Evolutionary conservation across 202 grass and related monocot species (phyloP), one percentile per base, ranked within the genome.

Genomic region (Dendrocalamus latiflorus): DNA sequence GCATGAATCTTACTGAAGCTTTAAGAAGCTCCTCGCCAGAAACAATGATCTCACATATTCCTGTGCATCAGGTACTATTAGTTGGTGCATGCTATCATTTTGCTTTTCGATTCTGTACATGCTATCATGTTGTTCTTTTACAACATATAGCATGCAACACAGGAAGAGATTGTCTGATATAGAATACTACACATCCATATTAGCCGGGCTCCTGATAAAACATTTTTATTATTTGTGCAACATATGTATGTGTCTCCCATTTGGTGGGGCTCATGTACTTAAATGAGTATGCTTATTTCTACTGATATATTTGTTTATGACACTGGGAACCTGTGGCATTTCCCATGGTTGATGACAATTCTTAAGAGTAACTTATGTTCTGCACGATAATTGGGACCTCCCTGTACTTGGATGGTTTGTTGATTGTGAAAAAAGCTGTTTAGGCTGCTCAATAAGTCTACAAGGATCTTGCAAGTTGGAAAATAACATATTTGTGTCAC

Each of bases 1-100:
- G 95, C 86, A 93, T 98, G 82, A 90, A 93, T 93, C 87, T 98
- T 57, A 48, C 87, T 84, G 93, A 98, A 89, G 95, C 93, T 82
- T 87, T 95, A 83, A 91, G 89, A 87, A 98, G 93, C 87, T 77
- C 87, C 17, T 93, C 90, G 15, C 95, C 95, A 21, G 91, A 98
- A 80, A 84, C 91, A 44, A 83, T 71, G 30, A 81, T 98, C 20
- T 98, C 95, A 68, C 80, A 95, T 85, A 89, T 92, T 81, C 95
- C 95, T 82, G 83, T 98, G 76, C 95, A 98, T 88, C 95, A 98
- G 95, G 95, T 98, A 63, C 62, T 80, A 71, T 20, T 75, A 47
- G 63, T 79, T 37, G 73, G 61, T 57, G 26, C 5, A 44, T 78
- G 55, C 8, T 72, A 47, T 65, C 61, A 38, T 89, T 77, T 38